Percentiles rank a stretch among this genome's conserved stretches.
Evolutionary conservation across 2,329 filamentous ascomycete genomes (phyloP).

Genomic region (Fusarium sp.): DNA sequence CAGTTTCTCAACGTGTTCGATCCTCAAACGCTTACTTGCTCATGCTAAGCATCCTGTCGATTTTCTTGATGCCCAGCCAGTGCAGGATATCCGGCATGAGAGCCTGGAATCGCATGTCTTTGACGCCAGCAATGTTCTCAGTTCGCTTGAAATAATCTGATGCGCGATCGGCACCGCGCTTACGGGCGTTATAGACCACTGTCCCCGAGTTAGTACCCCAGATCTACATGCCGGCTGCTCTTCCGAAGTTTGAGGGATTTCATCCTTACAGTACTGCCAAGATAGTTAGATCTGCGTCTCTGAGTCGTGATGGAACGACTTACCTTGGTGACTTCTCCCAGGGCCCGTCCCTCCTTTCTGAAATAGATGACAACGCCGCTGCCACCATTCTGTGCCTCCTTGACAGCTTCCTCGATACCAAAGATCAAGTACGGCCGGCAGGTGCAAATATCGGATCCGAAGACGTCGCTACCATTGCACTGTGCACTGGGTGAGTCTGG

Average conservation of each 20-base stretch:
- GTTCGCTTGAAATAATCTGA: slow-evolving; percentile 97
- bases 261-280: slow-evolving; percentile 41
- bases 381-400: slow-evolving; percentile 93
- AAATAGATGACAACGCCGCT: slow-evolving; percentile 98
- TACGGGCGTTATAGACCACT: slow-evolving; percentile 82
- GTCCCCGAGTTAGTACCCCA: slow-evolving; percentile 37
- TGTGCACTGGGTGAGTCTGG: slow-evolving; percentile 45
- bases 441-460: slow-evolving; percentile 97
- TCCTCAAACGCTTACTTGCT: slow-evolving; percentile 76
- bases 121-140: slow-evolving; percentile 98
- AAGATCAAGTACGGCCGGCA: slow-evolving; percentile 96
- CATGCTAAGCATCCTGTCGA: slow-evolving; percentile 98
- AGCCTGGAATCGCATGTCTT: slow-evolving; percentile 97
- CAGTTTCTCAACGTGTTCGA: slow-evolving; percentile 20
- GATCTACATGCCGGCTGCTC: slow-evolving; percentile 15
- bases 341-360: slow-evolving; percentile 93
- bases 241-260: slow-evolving; percentile 5
- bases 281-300: slow-evolving; percentile 32
- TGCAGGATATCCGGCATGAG: slow-evolving; percentile 98
- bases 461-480: slow-evolving; percentile 98
- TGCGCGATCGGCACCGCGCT: slow-evolving; percentile 81
- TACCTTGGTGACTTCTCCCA: slow-evolving; percentile 96
- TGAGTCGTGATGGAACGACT: slow-evolving; percentile 49
- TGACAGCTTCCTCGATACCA: slow-evolving; percentile 96
- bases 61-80: slow-evolving; percentile 98